Conservation (phyloP, 768 basidiomycete species). For the Candolleomyces efflorescens region DNA sequence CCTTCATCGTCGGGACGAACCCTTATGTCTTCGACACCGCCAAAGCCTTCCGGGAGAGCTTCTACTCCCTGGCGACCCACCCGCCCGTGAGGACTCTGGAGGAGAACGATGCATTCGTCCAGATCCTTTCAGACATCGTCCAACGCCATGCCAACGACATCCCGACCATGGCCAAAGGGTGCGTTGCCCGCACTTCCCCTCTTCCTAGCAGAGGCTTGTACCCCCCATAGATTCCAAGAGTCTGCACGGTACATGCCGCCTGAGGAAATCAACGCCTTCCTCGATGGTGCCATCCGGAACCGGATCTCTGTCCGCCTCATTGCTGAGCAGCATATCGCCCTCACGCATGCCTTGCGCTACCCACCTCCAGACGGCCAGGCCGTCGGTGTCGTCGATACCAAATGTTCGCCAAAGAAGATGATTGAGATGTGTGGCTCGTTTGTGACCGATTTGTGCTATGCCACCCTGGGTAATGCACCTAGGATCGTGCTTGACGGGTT, state of each 20-base stretch:
- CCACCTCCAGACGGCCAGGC: slow-evolving; percentile 34
- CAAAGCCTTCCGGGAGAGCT: slow-evolving; percentile 64
- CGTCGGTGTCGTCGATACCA: slow-evolving; percentile 71
- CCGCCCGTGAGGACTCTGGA: slow-evolving; percentile 59
- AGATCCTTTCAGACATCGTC: slow-evolving; percentile 67
- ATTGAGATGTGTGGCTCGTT: slow-evolving; percentile 78
- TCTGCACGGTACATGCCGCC: slow-evolving; percentile 80
- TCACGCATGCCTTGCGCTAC: slow-evolving; percentile 62
- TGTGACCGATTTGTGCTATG: slow-evolving; percentile 80
- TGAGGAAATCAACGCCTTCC: slow-evolving; percentile 70
- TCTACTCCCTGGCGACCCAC: slow-evolving; percentile 64
- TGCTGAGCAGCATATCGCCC: slow-evolving; percentile 86
- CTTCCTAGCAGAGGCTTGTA: neutral
- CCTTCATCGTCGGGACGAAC: slow-evolving; percentile 88
- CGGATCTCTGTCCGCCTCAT: slow-evolving; percentile 86
- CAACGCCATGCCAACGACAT: slow-evolving; percentile 82
- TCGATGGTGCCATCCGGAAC: slow-evolving; percentile 81
- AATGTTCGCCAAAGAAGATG: slow-evolving; percentile 70
- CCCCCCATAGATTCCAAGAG: slow-evolving; percentile 68
- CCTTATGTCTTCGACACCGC: slow-evolving; percentile 77
- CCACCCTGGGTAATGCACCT: slow-evolving; percentile 73
- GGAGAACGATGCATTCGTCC: slow-evolving; percentile 67
- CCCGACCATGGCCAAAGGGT: slow-evolving; percentile 90
- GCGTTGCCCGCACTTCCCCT: slow-evolving; percentile 8
- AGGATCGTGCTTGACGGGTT: slow-evolving; percentile 67